Percentiles rank a stretch among this genome's conserved stretches.
Evolutionary conservation across 305 asterid genomes (phyloP).

Genomic region (Rubia occidens): DNA sequence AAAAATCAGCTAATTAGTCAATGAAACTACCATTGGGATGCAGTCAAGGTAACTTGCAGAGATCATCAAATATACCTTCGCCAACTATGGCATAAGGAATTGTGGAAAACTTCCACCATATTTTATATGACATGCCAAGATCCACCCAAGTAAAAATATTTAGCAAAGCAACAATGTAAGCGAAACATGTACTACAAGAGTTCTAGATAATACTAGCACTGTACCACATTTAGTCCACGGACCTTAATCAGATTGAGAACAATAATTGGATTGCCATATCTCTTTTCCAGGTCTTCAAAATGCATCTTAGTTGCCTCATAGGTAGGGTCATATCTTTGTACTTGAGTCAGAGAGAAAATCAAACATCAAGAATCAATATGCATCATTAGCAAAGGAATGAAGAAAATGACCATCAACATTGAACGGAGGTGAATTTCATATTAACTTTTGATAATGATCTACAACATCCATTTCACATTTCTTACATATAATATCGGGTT

Average conservation of each 20-base stretch:
- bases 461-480: conserved; percentile 2
- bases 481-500: conserved; percentile 96
- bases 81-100: conserved; percentile 7
- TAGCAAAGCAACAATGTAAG: not conserved
- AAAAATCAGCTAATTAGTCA: conserved; percentile 1
- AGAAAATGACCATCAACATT: conserved; percentile 7
- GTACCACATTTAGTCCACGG: conserved; percentile 20
- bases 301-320: conserved; percentile 89
- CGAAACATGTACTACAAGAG: not conserved
- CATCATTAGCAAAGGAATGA: conserved; percentile 2
- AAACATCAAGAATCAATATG: conserved; percentile 5
- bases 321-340: conserved; percentile 99
- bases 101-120: not conserved
- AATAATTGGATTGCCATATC: conserved; percentile 93
- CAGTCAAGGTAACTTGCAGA: not conserved
- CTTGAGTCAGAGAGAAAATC: conserved; percentile 34
- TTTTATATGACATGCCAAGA: not conserved
- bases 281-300: conserved; percentile 81
- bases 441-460: not conserved
- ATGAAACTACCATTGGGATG: not conserved
- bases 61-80: conserved; percentile 1
- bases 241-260: conserved; percentile 96
- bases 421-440: conserved; percentile 13
- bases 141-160: not conserved
- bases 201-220: not conserved